Percentiles rank a stretch among this genome's conserved stretches.
Conservation (phyloP, 768 basidiomycete species). For the Tubosaeta sp. region DNA sequence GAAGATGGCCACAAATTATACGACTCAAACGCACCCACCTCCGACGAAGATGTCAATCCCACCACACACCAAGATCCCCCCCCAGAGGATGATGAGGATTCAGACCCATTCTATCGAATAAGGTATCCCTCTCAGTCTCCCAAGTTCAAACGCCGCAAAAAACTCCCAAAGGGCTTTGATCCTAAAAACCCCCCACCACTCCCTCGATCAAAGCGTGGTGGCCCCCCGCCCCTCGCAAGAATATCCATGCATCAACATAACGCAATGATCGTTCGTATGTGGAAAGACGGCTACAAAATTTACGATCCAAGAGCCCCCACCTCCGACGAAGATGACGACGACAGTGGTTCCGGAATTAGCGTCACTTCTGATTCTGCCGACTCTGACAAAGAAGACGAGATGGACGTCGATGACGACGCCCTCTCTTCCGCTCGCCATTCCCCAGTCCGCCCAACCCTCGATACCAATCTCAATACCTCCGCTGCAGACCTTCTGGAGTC, state of each 20-base stretch:
- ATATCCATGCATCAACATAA: background rate
- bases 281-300: constrained; percentile 16
- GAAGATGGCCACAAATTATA: constrained; percentile 15
- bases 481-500: constrained; percentile 21
- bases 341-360: constrained; percentile 3
- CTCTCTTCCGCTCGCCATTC: constrained; percentile 22
- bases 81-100: background rate
- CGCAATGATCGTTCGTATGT: constrained; percentile 5
- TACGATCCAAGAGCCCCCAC: constrained; percentile 18
- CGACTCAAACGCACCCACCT: constrained; percentile 15
- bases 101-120: background rate
- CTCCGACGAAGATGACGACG: constrained; percentile 17
- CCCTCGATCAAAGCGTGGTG: constrained; percentile 18
- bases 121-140: background rate
- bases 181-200: background rate
- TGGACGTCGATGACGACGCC: constrained; percentile 30
- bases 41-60: constrained; percentile 15
- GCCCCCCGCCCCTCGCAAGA: background rate
- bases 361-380: constrained; percentile 7
- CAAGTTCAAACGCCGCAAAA: constrained; percentile 5
- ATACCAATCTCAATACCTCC: constrained; percentile 11
- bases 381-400: constrained; percentile 21
- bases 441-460: constrained; percentile 16
- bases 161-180: constrained; percentile 17
- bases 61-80: background rate